These are phyloP conservation scores for Eucalyptus guilfoylei DNA, from an alignment of 345 rosid species.

Conservation along the genomic window DNA sequence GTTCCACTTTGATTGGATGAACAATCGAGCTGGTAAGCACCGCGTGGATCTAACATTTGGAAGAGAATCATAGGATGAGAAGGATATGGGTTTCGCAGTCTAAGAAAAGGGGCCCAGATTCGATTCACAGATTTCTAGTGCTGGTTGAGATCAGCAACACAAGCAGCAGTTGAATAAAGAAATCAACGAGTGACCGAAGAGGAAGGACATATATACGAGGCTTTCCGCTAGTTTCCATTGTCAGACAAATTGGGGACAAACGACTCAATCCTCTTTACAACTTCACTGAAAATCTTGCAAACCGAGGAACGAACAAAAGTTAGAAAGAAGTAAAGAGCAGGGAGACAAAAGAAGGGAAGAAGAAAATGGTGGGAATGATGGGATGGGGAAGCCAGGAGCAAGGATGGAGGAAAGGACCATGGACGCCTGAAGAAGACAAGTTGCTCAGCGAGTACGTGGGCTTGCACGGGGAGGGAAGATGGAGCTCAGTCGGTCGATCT, in stretches of 20 bases:
- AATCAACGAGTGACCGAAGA: not conserved
- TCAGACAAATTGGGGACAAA: slow-evolving; percentile 21
- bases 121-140: slow-evolving; percentile 2
- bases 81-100: not conserved
- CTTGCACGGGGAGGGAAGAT: slow-evolving; percentile 66
- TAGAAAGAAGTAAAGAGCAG: not conserved
- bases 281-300: not conserved
- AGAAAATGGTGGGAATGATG: slow-evolving; percentile 16
- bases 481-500: slow-evolving; percentile 61
- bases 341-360: not conserved
- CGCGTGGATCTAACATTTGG: not conserved
- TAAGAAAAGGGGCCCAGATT: not conserved
- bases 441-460: slow-evolving; percentile 45
- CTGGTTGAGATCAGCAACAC: slow-evolving; percentile 13
- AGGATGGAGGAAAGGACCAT: slow-evolving; percentile 78
- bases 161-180: not conserved
- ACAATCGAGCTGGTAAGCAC: not conserved
- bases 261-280: not conserved
- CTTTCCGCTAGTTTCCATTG: not conserved
- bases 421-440: slow-evolving; percentile 82
- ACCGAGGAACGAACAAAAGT: not conserved
- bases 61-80: not conserved
- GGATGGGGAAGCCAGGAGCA: slow-evolving; percentile 33
- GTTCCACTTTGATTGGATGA: not conserved
- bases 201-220: not conserved